These are phyloP conservation scores for Fusarium virguliforme DNA, from an alignment of 2,329 filamentous ascomycete species.

Conservation along the genomic window DNA sequence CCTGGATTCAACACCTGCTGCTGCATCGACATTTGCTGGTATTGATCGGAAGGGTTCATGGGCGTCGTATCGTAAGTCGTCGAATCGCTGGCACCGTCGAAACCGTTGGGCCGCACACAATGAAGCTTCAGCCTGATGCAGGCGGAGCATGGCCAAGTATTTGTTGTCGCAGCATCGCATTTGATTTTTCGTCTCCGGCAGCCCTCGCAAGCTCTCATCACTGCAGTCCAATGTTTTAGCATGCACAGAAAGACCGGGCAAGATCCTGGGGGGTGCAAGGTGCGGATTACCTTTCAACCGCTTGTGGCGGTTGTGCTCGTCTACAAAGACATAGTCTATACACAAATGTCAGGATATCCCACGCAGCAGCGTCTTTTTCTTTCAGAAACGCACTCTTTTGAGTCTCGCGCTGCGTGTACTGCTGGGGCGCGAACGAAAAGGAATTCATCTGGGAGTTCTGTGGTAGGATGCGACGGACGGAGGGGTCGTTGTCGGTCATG, in stretches of 20 bases:
- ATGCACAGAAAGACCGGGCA: neutral
- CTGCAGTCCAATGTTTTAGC: conserved; percentile 61
- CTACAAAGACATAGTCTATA: conserved; percentile 97
- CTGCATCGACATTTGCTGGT: conserved; percentile 69
- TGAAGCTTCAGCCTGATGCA: conserved; percentile 93
- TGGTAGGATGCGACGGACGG: conserved; percentile 74
- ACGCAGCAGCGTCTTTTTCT: neutral
- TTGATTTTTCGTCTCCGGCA: conserved; percentile 97
- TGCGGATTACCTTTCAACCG: conserved; percentile 83
- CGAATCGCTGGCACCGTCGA: conserved; percentile 65
- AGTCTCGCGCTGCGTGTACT: conserved; percentile 74
- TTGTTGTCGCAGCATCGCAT: conserved; percentile 96
- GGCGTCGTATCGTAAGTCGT: conserved; percentile 55
- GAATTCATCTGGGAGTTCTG: conserved; percentile 76
- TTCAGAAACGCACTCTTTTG: conserved; percentile 80
- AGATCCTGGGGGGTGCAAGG: neutral
- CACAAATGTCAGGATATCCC: conserved; percentile 39
- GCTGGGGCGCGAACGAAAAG: conserved; percentile 81
- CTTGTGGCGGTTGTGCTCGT: conserved; percentile 98
- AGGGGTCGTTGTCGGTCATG: conserved; percentile 75
- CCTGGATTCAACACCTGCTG: conserved; percentile 62
- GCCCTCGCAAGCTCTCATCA: conserved; percentile 97
- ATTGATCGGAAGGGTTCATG: conserved; percentile 54
- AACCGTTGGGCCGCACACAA: conserved; percentile 90
- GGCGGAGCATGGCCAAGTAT: conserved; percentile 96